phyloP scores from a whole-genome alignment of 148 eudicot genomes.

The Nepenthes mirabilis region DNA sequence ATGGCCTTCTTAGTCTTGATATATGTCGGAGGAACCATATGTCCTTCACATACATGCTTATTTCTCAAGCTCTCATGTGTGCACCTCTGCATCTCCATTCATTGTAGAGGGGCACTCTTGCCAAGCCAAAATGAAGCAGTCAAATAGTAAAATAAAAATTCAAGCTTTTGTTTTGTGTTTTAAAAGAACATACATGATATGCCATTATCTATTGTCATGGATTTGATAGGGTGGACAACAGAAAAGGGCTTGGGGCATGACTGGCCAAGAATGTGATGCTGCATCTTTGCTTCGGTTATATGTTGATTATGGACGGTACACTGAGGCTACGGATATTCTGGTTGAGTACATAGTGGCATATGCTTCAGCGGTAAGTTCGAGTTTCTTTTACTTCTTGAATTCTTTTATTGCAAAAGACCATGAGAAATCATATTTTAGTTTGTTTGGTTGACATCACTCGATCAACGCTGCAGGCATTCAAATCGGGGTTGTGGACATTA shows the following conservation, averaged over 20 bases:
- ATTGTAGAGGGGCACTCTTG: no score
- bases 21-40: no score
- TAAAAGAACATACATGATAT: no score
- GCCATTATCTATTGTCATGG: not conserved
- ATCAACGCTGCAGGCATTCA: no score
- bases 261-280: conserved; percentile 73
- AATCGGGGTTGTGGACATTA: not conserved
- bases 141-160: no score
- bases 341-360: conserved; percentile 59
- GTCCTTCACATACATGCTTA: no score
- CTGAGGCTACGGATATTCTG: conserved; percentile 81
- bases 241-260: conserved; percentile 52
- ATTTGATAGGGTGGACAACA: conserved; percentile 38
- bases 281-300: conserved; percentile 77
- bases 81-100: no score
- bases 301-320: conserved; percentile 76
- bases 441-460: not conserved
- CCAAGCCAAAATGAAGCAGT: no score
- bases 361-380: conserved; percentile 46
- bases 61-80: no score
- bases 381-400: not conserved
- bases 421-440: not conserved
- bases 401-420: not conserved
- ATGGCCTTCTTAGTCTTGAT: no score
- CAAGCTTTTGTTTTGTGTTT: no score